Percentiles rank a stretch among this genome's conserved stretches.
These are phyloP conservation scores for Pseudonectria foliicola DNA, from an alignment of 2,329 filamentous ascomycete species.

Conservation along the genomic window DNA sequence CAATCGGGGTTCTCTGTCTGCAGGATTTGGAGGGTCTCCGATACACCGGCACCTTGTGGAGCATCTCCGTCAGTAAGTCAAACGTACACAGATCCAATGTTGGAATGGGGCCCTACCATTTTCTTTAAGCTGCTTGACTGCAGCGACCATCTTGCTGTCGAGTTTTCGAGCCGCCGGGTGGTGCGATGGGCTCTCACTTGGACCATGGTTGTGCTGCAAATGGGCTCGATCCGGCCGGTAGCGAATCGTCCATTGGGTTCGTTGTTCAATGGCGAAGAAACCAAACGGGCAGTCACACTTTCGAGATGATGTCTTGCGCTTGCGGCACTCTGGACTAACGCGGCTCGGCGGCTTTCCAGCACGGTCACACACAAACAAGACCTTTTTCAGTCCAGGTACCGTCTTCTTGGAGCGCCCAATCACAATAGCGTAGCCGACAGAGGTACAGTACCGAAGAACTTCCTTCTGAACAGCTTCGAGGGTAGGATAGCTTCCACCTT, in stretches of 20 bases:
- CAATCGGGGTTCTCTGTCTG: constrained; percentile 58
- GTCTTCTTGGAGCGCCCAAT: constrained; percentile 63
- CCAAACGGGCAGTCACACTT: constrained; percentile 64
- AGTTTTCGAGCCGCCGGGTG: constrained; percentile 60
- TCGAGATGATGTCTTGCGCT: constrained; percentile 59
- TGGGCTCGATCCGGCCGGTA: constrained; percentile 54
- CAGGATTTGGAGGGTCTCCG: constrained; percentile 58
- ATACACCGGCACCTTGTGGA: constrained; percentile 52
- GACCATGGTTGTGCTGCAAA: constrained; percentile 56
- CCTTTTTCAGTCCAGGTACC: constrained; percentile 59
- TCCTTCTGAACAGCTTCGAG: constrained; percentile 59
- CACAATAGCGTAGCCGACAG: constrained; percentile 61
- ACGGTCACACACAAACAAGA: constrained; percentile 59
- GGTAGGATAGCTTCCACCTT: constrained; percentile 57
- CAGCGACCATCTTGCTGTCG: constrained; percentile 61
- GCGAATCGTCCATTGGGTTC: constrained; percentile 59
- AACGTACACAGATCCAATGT: constrained; percentile 9
- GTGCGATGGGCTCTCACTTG: constrained; percentile 59
- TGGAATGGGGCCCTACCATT: constrained; percentile 42
- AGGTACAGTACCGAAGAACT: constrained; percentile 58
- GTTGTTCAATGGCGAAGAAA: constrained; percentile 62
- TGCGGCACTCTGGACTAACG: constrained; percentile 57
- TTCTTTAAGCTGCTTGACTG: constrained; percentile 59
- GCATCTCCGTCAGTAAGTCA: constrained; percentile 27
- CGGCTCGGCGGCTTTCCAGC: constrained; percentile 56